These are phyloP conservation scores for Serendipita indica DNA, from an alignment of 768 basidiomycete genomes.

Conservation along the genomic window DNA sequence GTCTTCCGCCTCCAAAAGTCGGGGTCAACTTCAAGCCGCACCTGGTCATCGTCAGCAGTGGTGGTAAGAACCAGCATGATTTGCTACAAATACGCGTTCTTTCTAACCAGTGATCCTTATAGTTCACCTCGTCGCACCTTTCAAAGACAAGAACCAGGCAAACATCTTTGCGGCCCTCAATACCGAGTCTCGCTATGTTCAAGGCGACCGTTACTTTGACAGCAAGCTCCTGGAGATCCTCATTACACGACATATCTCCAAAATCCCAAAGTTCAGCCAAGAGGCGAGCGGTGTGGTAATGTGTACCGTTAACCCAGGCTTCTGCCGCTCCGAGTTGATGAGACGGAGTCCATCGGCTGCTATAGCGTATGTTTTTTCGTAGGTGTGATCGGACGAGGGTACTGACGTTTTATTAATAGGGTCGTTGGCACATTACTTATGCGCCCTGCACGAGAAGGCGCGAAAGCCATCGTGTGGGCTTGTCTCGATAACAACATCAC, in stretches of 20 bases:
- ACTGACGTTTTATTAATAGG: neutral
- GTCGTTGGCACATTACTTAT: neutral
- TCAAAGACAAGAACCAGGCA: neutral
- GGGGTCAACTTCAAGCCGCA: neutral
- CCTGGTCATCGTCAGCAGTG: slow-evolving; percentile 12
- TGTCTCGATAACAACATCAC: neutral
- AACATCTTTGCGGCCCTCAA: slow-evolving; percentile 11
- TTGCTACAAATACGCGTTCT: neutral
- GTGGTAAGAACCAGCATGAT: neutral
- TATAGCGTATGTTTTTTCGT: neutral
- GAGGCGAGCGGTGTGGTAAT: slow-evolving; percentile 2
- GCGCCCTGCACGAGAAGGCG: neutral
- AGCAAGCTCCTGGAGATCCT: neutral
- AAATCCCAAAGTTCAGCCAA: neutral
- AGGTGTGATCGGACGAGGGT: neutral
- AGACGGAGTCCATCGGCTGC: neutral
- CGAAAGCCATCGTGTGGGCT: neutral
- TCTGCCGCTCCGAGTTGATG: slow-evolving; percentile 11
- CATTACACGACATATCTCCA: neutral
- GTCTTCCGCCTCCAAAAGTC: neutral
- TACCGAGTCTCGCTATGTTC: neutral
- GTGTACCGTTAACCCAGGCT: slow-evolving; percentile 10
- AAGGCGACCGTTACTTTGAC: neutral
- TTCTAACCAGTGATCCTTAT: neutral
- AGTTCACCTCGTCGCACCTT: neutral